Percentiles rank a stretch among this genome's conserved stretches.
phyloP scores from a whole-genome alignment of 805 yeast genomes.

The Kluyveromyces wickerhamii region DNA sequence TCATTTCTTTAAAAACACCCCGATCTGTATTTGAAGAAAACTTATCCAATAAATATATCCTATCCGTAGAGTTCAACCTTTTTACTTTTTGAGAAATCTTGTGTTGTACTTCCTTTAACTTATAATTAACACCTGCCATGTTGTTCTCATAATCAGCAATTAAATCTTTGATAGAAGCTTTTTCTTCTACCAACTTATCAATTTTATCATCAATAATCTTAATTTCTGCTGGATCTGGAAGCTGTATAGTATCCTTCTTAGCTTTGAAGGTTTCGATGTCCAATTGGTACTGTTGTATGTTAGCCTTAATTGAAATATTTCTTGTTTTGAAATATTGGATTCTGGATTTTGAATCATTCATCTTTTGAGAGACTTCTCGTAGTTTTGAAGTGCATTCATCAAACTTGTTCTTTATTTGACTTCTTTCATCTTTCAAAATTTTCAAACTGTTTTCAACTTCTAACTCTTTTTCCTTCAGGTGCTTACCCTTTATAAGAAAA shows the following conservation, averaged over 20 bases:
- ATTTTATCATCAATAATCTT: slow-evolving; percentile 10
- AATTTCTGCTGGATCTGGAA: not conserved
- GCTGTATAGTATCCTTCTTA: not conserved
- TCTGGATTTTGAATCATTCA: not conserved
- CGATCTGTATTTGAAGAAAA: slow-evolving; percentile 8
- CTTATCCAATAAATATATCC: slow-evolving; percentile 38
- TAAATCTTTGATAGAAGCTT: slow-evolving; percentile 15
- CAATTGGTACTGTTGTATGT: slow-evolving; percentile 12
- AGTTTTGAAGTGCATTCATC: slow-evolving; percentile 2
- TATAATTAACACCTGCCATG: slow-evolving; percentile 35
- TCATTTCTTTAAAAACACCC: slow-evolving; percentile 27
- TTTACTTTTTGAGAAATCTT: slow-evolving; percentile 32
- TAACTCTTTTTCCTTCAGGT: slow-evolving; percentile 4
- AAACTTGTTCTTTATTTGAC: not conserved
- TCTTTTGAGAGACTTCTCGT: not conserved
- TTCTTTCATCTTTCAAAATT: slow-evolving; percentile 19
- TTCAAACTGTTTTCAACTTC: slow-evolving; percentile 27
- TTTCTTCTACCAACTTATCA: slow-evolving; percentile 13
- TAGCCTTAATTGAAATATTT: slow-evolving; percentile 4
- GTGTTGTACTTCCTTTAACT: slow-evolving; percentile 30
- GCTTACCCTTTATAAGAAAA: slow-evolving; percentile 23
- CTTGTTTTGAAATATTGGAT: slow-evolving; percentile 2
- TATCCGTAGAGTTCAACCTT: slow-evolving; percentile 41
- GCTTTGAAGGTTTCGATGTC: slow-evolving; percentile 12
- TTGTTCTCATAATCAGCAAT: slow-evolving; percentile 24